These are phyloP conservation scores for Catharanthus roseus DNA, from an alignment of 257 asterid genomes.

Conservation along the genomic window DNA sequence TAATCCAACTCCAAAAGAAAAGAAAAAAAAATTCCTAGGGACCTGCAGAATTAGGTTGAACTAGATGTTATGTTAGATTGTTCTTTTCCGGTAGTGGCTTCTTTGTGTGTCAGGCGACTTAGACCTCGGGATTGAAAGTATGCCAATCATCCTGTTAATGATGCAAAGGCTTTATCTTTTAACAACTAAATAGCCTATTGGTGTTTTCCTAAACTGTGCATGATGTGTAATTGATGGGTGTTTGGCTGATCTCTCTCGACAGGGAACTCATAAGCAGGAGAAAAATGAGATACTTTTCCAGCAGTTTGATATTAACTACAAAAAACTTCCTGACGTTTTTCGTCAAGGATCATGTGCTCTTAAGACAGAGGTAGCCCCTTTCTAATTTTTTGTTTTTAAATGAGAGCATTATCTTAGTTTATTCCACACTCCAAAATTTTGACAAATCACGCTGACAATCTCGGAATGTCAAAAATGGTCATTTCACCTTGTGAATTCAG, in stretches of 20 bases:
- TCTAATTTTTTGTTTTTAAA: too few species aligned
- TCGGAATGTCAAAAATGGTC: too few species aligned
- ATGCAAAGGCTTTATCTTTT: neutral
- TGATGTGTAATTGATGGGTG: neutral
- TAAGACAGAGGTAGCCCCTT: conserved; percentile 51
- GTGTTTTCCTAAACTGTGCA: neutral
- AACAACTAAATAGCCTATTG: too few species aligned
- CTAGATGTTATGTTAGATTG: neutral
- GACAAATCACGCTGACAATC: too few species aligned
- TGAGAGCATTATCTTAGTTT: too few species aligned
- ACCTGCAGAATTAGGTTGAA: neutral
- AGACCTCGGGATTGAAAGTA: neutral
- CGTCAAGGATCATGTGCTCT: conserved; percentile 89
- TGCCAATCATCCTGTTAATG: neutral
- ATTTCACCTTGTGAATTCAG: too few species aligned
- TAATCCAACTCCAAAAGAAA: neutral
- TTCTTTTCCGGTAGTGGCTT: too few species aligned
- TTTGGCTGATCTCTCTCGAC: neutral
- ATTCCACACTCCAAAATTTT: too few species aligned
- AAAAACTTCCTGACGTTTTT: conserved; percentile 57
- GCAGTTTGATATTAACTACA: conserved; percentile 66
- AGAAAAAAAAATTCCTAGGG: neutral
- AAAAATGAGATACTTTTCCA: conserved; percentile 73
- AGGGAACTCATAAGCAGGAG: conserved; percentile 72
- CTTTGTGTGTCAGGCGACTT: neutral